Base-by-base conservation (phyloP, 106 monocot species). In the Amphibolis antarctica region DNA sequence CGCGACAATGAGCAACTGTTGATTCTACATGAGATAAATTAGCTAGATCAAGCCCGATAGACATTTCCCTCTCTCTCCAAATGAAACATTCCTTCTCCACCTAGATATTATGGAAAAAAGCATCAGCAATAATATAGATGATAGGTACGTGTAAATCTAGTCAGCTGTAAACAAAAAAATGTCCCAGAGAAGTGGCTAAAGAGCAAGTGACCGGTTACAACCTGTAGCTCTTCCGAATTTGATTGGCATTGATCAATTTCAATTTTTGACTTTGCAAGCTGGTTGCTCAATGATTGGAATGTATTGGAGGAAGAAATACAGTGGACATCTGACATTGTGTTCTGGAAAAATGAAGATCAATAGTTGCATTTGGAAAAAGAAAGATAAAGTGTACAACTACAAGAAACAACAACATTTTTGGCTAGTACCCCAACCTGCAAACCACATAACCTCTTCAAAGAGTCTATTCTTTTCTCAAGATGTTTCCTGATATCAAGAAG, bases 191-290 rank as follows among this genome's bases (percentile, higher is more conserved):
- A n/a, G n/a, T n/a, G 51, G 63, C 67, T 73, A 62, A 65, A 42
- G 31, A 77, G 69, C 65, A 75, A 78, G 56, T 66, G 52, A 75
- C 69, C 75, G 65, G 71, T 65, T 77, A 81, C 68, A 68, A 98
- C 98, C 98, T 98, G 98, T 70, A 98, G 73, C 78, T 98, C 91
- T 71, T 87, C 90, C 66, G 84, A 46, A 12, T 51, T 74, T 59
- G 46, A 1, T 61, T 54, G 66, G 48, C 29, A 83, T 20, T 72
- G 67, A 75, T 98, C 70, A 59, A 91, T 50, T 66, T 87, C 98
- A 65, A 65, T 72, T 64, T 69, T 86, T 77, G 82, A 82, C 64
- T 80, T 82, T 70, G 69, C 76, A 67, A 98, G 52, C n/a, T 79
- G 76, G 3, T 75, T 78, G 60, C 43, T 74, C 30, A 87, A 67